phyloP scores from a whole-genome alignment of 176 grass and related monocot genomes.

The Elaeis guineensis region DNA sequence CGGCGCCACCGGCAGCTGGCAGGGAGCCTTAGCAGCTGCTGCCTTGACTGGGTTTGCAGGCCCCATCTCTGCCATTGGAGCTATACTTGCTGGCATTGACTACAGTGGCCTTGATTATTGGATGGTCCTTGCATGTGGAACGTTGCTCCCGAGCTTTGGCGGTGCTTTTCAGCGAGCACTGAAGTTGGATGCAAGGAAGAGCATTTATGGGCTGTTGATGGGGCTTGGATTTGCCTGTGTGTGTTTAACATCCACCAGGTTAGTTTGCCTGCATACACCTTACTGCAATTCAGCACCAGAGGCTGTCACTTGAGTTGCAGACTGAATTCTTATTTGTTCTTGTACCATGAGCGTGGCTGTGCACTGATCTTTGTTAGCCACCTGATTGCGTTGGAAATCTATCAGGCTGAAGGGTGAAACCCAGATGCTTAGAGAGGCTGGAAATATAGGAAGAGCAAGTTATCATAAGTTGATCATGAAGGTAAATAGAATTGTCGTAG shows the following conservation, averaged over 20 bases:
- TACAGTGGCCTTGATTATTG: conserved; percentile 79
- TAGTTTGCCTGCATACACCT: conserved; percentile 94
- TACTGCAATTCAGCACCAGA: conserved; percentile 98
- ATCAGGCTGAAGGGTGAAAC: no score
- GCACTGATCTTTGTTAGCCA: no score
- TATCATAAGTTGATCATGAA: no score
- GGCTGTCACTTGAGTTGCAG: conserved; percentile 56
- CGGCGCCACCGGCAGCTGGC: conserved; percentile 89
- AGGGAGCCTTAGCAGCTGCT: conserved; percentile 67
- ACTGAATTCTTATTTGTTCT: no score
- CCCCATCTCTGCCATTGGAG: conserved; percentile 61
- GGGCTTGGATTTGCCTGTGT: conserved; percentile 65
- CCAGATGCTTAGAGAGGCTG: no score
- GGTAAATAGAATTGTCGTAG: no score
- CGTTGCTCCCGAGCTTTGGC: conserved; percentile 67
- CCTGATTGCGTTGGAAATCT: no score
- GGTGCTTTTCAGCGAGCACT: conserved; percentile 54
- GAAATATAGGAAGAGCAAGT: no score
- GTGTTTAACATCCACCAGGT: conserved; percentile 83
- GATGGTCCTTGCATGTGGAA: conserved; percentile 86
- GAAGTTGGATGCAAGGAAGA: conserved; percentile 60
- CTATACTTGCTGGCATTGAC: conserved; percentile 77
- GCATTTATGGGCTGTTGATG: conserved; percentile 56
- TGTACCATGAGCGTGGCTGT: no score
- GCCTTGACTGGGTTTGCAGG: conserved; percentile 73